Evolutionary conservation across 2,329 filamentous ascomycete species (phyloP), one percentile per base, ranked within the genome.

Genomic region (Fusarium pseudograminearum): DNA sequence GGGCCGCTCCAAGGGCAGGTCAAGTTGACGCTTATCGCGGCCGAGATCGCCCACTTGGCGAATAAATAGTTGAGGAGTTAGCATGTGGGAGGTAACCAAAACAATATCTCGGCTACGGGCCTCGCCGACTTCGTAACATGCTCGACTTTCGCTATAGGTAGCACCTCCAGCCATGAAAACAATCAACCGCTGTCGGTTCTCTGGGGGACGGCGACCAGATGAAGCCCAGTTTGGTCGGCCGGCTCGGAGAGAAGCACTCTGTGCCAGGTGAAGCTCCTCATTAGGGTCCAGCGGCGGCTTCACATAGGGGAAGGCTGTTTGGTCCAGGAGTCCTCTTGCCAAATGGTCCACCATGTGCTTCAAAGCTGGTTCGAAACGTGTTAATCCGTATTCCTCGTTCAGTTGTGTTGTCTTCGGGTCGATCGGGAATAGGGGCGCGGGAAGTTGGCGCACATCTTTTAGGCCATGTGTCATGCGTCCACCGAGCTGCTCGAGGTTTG

Each of bases 151-250:
- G 7, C 93, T 94, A 78, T 95, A 97, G 0, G 96, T 98, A 22
- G 96, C 96, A 45, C 96, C 96, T 48, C 96, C 96, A 2, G 95
- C 96, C 86, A 98, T 91, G 78, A 97, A 98, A 18, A 98, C 90
- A 62, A 99, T 92, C 56, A 98, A 87, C 54, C 96, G 90, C 78
- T 99, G 96, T 55, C 91, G 89, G 70, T 94, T 97, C 77, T 98
- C 95, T 3, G 79, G 64, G 85, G 88, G 62, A 83, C 90, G 87
- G 46, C 91, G 86, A 44, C 93, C 90, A 12, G 92, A 91, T 55
- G 93, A 93, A 3, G 96, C 96, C 96, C 96, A 99, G 42, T 94
- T 97, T 3, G 95, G 96, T 75, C 97, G 97, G 18, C 94, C 94
- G 12, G 93, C 93, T 61, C 96, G 91, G 26, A 99, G 86, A 16